Percentiles rank a stretch among this genome's conserved stretches.
These are phyloP conservation scores for Blastobotrys raffinosifermentans DNA, from an alignment of 1,139 yeast species.

Conservation along the genomic window DNA sequence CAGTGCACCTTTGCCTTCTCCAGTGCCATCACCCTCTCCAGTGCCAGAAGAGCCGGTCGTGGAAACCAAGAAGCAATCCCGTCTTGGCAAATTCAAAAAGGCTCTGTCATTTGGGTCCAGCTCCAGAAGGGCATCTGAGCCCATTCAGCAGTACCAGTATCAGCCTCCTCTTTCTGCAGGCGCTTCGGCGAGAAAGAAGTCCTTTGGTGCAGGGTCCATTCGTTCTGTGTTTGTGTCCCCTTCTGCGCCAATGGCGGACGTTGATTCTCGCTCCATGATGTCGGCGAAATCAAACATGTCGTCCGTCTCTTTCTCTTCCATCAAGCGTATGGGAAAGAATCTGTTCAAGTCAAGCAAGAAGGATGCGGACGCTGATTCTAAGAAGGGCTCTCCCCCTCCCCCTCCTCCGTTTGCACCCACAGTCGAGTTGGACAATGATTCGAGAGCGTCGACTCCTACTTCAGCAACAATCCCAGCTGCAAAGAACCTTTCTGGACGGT, in stretches of 20 bases:
- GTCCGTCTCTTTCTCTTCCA: slow-evolving; percentile 27
- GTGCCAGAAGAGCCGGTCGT: not conserved
- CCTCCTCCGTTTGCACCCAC: slow-evolving; percentile 5
- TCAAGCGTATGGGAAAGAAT: slow-evolving; percentile 16
- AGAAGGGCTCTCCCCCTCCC: slow-evolving; percentile 2
- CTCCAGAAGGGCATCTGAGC: slow-evolving; percentile 7
- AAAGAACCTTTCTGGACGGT: slow-evolving; percentile 2
- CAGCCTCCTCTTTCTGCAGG: slow-evolving; percentile 3
- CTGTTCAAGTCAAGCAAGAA: slow-evolving; percentile 9
- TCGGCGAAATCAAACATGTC: slow-evolving; percentile 25
- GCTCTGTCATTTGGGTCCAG: slow-evolving; percentile 23
- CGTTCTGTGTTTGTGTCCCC: slow-evolving; percentile 14
- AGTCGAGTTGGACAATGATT: too few relatives aligned
- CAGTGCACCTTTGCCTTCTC: slow-evolving; percentile 7
- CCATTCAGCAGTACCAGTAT: slow-evolving; percentile 2
- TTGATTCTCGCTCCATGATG: slow-evolving; percentile 21
- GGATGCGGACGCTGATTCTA: slow-evolving; percentile 2
- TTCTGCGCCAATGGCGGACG: slow-evolving; percentile 11
- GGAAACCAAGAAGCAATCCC: not conserved
- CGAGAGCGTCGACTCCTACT: slow-evolving; percentile 5
- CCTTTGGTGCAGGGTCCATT: slow-evolving; percentile 9
- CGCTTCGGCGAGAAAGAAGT: slow-evolving; percentile 7
- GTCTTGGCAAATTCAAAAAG: slow-evolving; percentile 16
- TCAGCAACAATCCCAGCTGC: not conserved
- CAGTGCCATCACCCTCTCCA: slow-evolving; percentile 7